Percentiles rank a stretch among this genome's conserved stretches.
Conservation (phyloP, 371 early-diverging fungal species). For the Haplosporangium sp. region DNA sequence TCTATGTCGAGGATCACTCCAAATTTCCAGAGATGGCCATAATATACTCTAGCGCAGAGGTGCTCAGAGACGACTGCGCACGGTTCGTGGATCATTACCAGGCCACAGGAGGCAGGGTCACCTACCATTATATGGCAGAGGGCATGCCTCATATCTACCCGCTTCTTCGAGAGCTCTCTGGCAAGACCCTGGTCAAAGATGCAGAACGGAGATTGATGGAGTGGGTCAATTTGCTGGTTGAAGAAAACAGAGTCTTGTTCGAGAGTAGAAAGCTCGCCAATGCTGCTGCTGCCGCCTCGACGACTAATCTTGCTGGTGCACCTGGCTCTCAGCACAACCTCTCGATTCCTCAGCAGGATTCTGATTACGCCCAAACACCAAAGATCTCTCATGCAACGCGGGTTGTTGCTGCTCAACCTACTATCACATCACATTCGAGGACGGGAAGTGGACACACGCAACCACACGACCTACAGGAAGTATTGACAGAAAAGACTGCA, state of each 20-base stretch:
- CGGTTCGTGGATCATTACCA: slow-evolving; percentile 52
- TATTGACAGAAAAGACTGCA: slow-evolving; percentile 24
- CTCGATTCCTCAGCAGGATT: slow-evolving; percentile 4
- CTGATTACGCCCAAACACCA: slow-evolving; percentile 33
- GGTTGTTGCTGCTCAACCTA: slow-evolving; percentile 36
- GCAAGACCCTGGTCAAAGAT: slow-evolving; percentile 54
- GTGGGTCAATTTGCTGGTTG: slow-evolving; percentile 52
- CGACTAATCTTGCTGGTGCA: slow-evolving; percentile 1
- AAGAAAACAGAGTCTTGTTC: slow-evolving; percentile 51
- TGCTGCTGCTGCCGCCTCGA: slow-evolving; percentile 13
- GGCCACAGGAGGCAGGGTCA: slow-evolving; percentile 41
- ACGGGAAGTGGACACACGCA: not conserved
- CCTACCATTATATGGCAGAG: slow-evolving; percentile 54
- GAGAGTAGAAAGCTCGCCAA: slow-evolving; percentile 35
- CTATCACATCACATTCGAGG: slow-evolving; percentile 19
- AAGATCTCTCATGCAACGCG: slow-evolving; percentile 45
- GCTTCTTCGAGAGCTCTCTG: slow-evolving; percentile 36
- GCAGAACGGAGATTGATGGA: slow-evolving; percentile 53
- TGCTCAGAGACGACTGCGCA: slow-evolving; percentile 43
- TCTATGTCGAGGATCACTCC: slow-evolving; percentile 52
- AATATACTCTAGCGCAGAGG: slow-evolving; percentile 37
- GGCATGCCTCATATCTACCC: slow-evolving; percentile 47
- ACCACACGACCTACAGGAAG: slow-evolving; percentile 24
- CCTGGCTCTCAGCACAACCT: not conserved
- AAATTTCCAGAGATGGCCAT: slow-evolving; percentile 51